Evolutionary conservation across 148 eudicot genomes (phyloP), one percentile per base, ranked within the genome.

Genomic region (Fagopyrum tataricum): DNA sequence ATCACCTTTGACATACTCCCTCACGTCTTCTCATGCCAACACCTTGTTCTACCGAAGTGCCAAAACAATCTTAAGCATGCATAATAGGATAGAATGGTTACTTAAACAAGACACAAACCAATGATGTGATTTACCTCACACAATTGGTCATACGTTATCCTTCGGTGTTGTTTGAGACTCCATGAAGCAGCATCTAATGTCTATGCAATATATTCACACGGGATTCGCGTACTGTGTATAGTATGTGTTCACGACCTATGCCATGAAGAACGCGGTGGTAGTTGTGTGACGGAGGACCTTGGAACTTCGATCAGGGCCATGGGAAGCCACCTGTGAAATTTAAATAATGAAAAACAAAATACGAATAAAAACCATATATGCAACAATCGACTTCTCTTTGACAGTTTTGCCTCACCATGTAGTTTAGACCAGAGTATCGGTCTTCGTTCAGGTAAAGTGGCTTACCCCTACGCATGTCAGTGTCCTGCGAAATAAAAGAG

Each of bases 391-490:
- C 40, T 47, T 40, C 47, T 55, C 15, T 55, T 31, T 31, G 43
- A n/a, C 68, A 62, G 11, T 53, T 55, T 40, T 24, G 41, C 68
- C 71, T 80, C 84, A 95, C 99, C 99, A 95, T 87, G 78, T 88
- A 84, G 58, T 87, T 90, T 75, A 95, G 84, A 73, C 88, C 90
- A 59, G 99, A 97, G 82, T 91, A 91, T 53, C 99, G 95, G 74
- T 95, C 99, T 74, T 91, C 89, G 39, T 88, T 91, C 76, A 95
- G 75, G 79, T 84, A 95, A 77, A 95, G 78, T 41, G 97, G 97
- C 80, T 91, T 95, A 6, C 99, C 99, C 72, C 99, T 81, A 56
- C 51, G 76, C 97, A 95, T 88, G 13, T 87, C 92, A 73, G 55
- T 53, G 81, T 95, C 99, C 99, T 95, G 96, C 78, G 69, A 79